Evolutionary conservation across 2,329 filamentous ascomycete genomes (phyloP).

Genomic region (Coleophoma crateriformis): DNA sequence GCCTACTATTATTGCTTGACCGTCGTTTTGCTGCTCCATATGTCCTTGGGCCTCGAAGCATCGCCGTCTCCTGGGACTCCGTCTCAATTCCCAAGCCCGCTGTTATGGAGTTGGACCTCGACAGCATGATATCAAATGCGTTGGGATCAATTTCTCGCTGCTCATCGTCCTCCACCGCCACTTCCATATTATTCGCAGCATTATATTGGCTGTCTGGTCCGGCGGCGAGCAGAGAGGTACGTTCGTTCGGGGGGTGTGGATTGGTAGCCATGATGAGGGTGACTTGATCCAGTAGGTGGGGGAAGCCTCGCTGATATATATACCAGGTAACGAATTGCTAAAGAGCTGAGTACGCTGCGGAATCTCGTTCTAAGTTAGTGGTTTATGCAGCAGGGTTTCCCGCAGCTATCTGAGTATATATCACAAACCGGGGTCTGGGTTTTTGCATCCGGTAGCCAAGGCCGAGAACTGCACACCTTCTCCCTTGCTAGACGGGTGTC

Average conservation of each 20-base stretch:
- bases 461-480: too few species aligned
- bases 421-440: too few species aligned
- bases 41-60: conserved; percentile 21
- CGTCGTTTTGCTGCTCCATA: conserved; percentile 13
- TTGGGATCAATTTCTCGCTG: conserved; percentile 34
- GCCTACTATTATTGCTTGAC: conserved; percentile 11
- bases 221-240: conserved; percentile 9
- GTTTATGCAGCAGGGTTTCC: too few species aligned
- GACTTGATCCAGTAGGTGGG: too few species aligned
- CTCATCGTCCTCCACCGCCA: conserved; percentile 8
- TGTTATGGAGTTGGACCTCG: conserved; percentile 19
- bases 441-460: too few species aligned
- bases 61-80: conserved; percentile 22
- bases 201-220: conserved; percentile 1
- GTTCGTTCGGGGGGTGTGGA: conserved; percentile 3
- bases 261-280: neutral
- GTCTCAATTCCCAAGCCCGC: conserved; percentile 21
- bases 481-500: too few species aligned
- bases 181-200: conserved; percentile 4
- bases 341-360: too few species aligned
- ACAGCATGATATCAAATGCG: conserved; percentile 23
- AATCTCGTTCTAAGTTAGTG: too few species aligned
- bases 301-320: too few species aligned
- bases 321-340: too few species aligned
- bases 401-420: too few species aligned